Percentiles rank a stretch among this genome's conserved stretches.
Conservation (phyloP, 139 green algal genomes). For the Pseudopediastrum boryanum region DNA sequence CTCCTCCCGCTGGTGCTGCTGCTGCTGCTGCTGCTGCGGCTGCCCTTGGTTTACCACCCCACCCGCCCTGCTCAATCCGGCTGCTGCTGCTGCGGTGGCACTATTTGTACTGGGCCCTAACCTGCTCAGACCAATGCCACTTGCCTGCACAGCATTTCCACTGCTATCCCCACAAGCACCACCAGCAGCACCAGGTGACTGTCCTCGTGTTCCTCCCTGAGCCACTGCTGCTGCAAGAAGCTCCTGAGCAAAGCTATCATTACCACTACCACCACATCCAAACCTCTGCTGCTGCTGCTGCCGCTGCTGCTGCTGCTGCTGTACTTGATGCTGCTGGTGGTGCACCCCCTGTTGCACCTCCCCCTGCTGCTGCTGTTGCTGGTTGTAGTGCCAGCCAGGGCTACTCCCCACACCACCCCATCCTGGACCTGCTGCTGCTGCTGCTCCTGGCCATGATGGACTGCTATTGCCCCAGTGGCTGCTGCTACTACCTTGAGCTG, state of each 20-base stretch:
- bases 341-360: slow-evolving; percentile 21
- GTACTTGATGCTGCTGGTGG: slow-evolving; percentile 1
- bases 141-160: too few relatives aligned
- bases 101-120: background rate
- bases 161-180: too few relatives aligned
- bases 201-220: too few relatives aligned
- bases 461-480: background rate
- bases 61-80: background rate
- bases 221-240: too few relatives aligned
- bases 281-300: too few relatives aligned
- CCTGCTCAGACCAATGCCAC: too few relatives aligned
- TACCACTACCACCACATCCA: too few relatives aligned
- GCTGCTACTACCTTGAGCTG: background rate
- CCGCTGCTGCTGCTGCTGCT: background rate
- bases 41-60: background rate
- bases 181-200: too few relatives aligned
- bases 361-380: background rate
- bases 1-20: background rate
- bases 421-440: slow-evolving; percentile 1
- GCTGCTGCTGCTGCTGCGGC: background rate
- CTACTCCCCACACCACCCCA: too few relatives aligned
- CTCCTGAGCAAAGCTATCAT: too few relatives aligned
- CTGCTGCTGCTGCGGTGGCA: background rate
- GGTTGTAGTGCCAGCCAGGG: background rate
- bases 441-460: slow-evolving; percentile 23